phyloP scores from a whole-genome alignment of 305 asterid genomes.

The Euphrasia arctica region DNA sequence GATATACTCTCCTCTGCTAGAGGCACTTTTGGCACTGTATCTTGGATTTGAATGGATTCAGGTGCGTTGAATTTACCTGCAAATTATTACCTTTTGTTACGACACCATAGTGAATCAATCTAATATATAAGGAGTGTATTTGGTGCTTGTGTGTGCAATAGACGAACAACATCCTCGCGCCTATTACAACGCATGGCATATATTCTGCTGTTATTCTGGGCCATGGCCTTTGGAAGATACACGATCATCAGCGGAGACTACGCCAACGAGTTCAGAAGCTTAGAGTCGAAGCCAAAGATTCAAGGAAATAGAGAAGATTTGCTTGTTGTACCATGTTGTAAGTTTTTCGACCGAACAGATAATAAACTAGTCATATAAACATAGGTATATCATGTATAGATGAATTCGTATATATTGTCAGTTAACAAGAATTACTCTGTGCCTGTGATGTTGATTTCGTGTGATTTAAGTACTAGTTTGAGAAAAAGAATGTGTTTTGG shows the following conservation, averaged over 20 bases:
- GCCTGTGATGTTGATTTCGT: too few relatives aligned
- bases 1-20: constrained; percentile 89
- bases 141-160: constrained; percentile 29
- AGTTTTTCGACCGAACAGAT: background rate
- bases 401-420: constrained; percentile 14
- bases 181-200: constrained; percentile 86
- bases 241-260: constrained; percentile 72
- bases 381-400: constrained; percentile 28
- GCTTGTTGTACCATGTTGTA: background rate
- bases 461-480: too few relatives aligned
- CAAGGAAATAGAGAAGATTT: constrained; percentile 31
- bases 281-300: constrained; percentile 40
- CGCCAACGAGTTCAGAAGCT: constrained; percentile 79
- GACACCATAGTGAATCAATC: background rate
- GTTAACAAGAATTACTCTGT: constrained; percentile 6
- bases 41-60: constrained; percentile 97
- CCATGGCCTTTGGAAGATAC: constrained; percentile 91
- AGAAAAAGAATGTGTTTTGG: too few relatives aligned
- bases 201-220: constrained; percentile 84
- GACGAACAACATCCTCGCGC: constrained; percentile 87
- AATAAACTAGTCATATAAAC: background rate
- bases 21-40: constrained; percentile 77
- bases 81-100: background rate
- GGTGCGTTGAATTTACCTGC: constrained; percentile 38
- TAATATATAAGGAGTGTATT: background rate